Conservation (phyloP, 1,284 basidiomycete genomes). For the Apiotrichum sp. region DNA sequence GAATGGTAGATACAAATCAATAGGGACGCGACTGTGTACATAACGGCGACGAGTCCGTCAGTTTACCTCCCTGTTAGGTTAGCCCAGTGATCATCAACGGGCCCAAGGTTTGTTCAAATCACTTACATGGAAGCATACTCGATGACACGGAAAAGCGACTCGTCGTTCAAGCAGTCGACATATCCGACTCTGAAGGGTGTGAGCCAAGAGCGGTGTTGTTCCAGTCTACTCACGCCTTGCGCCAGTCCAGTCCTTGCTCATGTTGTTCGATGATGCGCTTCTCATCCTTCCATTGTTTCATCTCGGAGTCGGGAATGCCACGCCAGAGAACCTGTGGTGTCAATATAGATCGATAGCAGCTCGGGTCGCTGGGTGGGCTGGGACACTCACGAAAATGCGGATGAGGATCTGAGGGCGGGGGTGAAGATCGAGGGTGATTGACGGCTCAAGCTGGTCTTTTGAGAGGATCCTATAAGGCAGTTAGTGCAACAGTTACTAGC, state of each 20-base stretch:
- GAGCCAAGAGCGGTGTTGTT: too few relatives aligned
- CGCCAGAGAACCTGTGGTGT: conserved; percentile 32
- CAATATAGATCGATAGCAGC: too few relatives aligned
- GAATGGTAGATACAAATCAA: too few relatives aligned
- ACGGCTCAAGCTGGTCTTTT: conserved; percentile 29
- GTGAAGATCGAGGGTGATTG: conserved; percentile 27
- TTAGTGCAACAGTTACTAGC: neutral
- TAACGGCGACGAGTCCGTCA: neutral
- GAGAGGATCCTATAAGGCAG: conserved; percentile 29
- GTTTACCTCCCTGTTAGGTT: conserved; percentile 14
- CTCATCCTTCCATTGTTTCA: conserved; percentile 34
- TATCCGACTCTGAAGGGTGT: conserved; percentile 28
- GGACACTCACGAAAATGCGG: conserved; percentile 32
- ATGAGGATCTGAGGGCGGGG: conserved; percentile 34
- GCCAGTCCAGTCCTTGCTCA: conserved; percentile 42
- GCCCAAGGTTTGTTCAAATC: neutral
- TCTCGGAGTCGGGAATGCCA: conserved; percentile 33
- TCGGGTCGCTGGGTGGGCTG: too few relatives aligned
- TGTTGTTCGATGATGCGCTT: conserved; percentile 25
- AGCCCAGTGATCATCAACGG: neutral
- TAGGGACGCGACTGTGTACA: too few relatives aligned
- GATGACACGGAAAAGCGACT: conserved; percentile 39
- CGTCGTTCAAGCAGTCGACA: conserved; percentile 29
- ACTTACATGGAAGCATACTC: conserved; percentile 45
- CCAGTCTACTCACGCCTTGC: conserved; percentile 27